Base-by-base conservation (phyloP, 2,329 filamentous ascomycete species). In the Phyllosticta ampelicida region DNA sequence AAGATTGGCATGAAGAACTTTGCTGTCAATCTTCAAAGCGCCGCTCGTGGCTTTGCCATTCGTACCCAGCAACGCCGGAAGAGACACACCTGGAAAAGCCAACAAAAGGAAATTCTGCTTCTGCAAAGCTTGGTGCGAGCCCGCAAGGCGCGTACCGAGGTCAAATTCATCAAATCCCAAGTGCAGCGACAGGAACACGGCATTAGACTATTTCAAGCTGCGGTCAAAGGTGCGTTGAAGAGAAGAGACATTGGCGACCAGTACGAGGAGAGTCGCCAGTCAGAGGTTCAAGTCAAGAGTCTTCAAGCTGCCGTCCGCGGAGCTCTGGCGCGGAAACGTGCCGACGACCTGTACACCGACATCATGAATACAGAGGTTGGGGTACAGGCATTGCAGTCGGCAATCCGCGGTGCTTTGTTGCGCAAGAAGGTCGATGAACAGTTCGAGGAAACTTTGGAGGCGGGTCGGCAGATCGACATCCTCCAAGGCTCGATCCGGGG, bases 91-190 rank as follows among this genome's bases (percentile, higher is more conserved):
- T 89, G 85, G 82, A 84, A 85, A 67, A 81, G 80, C 55, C 81
- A 85, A 58, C 87, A 92, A 70, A 77, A 78, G 5, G 82, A 89
- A 61, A 80, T 97, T 51, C 73, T 94, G 61, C 83, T 85, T 65
- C 76, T 99, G 11, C 94, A 99, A 72, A 95, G 85, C 69, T 77
- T 95, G 52, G 81, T 90, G 68, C 80, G 88, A 66, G 88, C 86
- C 20, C 80, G 80, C 60, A 87, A 77, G 62, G 74, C 76, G 19
- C 65, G 77, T 61, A 69, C 70, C 5, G 65, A 77, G 62, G 75
- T 75, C 16, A 73, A 76, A 61, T 68, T 67, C 56, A 74, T 75
- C 50, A 85, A 69, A 66, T 78, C 63, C 62, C 75, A 65, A 62
- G 74, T 78, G 16, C 73, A 77, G 55, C 66, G 69, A 49, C 75